phyloP scores from a whole-genome alignment of 2,329 filamentous ascomycete genomes.

The Cladobotryum protrusum region DNA sequence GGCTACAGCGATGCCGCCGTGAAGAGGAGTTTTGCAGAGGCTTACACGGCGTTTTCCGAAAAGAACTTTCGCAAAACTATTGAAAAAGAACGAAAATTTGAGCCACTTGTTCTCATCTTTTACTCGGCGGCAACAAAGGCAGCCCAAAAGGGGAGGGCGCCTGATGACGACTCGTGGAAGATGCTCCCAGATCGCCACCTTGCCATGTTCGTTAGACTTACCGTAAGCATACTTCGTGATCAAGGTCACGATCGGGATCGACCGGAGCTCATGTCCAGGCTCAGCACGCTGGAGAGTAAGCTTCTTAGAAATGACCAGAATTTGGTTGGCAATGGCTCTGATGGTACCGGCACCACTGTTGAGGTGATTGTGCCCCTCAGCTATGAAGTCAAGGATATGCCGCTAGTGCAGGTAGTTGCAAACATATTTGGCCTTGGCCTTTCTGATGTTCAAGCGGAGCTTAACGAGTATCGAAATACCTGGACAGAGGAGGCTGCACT shows the following conservation, averaged over 20 bases:
- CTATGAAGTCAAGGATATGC: slow-evolving; percentile 96
- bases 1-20: slow-evolving; percentile 88
- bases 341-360: slow-evolving; percentile 46
- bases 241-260: slow-evolving; percentile 80
- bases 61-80: slow-evolving; percentile 81
- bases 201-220: slow-evolving; percentile 84
- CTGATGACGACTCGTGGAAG: slow-evolving; percentile 85
- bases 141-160: slow-evolving; percentile 65
- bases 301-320: slow-evolving; percentile 91
- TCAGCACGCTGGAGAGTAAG: slow-evolving; percentile 85
- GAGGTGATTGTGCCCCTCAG: slow-evolving; percentile 79
- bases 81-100: slow-evolving; percentile 88
- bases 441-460: slow-evolving; percentile 76
- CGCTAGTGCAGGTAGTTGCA: slow-evolving; percentile 79
- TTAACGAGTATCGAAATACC: slow-evolving; percentile 68
- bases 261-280: slow-evolving; percentile 72
- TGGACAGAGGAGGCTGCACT: slow-evolving; percentile 94
- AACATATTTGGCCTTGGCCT: slow-evolving; percentile 77
- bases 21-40: slow-evolving; percentile 90
- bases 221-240: slow-evolving; percentile 72
- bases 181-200: slow-evolving; percentile 89
- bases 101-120: slow-evolving; percentile 92
- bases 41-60: slow-evolving; percentile 89
- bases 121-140: slow-evolving; percentile 89
- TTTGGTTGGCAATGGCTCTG: slow-evolving; percentile 40